A percentile compares a stretch with the other conserved stretches of the same genome.
These are phyloP conservation scores for Plasmodium berghei DNA, from an alignment of 169 alveolate genomes.

Conservation along the genomic window DNA sequence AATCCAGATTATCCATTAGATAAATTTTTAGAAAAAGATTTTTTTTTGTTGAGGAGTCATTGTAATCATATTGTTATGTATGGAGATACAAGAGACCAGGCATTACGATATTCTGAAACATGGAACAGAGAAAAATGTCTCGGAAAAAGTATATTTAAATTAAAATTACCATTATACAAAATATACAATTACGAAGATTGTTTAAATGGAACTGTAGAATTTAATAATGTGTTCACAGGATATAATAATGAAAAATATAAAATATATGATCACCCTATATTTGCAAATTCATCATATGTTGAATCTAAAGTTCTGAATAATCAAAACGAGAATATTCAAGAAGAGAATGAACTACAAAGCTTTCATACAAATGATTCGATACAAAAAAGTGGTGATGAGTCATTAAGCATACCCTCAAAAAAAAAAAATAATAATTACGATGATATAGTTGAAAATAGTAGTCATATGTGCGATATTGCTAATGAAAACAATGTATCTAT, in stretches of 20 bases:
- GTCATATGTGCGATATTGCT: background rate
- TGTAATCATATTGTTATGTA: slow-evolving; percentile 90
- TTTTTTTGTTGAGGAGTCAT: slow-evolving; percentile 86
- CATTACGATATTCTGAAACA: slow-evolving; percentile 81
- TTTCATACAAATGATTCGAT: background rate
- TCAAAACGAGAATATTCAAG: background rate
- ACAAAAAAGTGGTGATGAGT: background rate
- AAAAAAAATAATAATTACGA: too few relatives aligned
- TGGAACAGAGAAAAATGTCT: slow-evolving; percentile 82
- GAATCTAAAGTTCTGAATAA: slow-evolving; percentile 19
- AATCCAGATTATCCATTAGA: slow-evolving; percentile 89
- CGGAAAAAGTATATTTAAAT: slow-evolving; percentile 83
- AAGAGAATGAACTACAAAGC: background rate
- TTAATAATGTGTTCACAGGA: slow-evolving; percentile 18
- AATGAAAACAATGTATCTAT: background rate
- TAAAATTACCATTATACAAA: slow-evolving; percentile 77
- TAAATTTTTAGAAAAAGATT: slow-evolving; percentile 85
- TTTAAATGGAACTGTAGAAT: slow-evolving; percentile 29
- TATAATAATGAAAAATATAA: slow-evolving; percentile 42
- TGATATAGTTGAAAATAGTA: background rate
- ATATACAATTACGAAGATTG: slow-evolving; percentile 63
- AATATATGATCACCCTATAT: slow-evolving; percentile 60
- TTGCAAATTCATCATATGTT: slow-evolving; percentile 54
- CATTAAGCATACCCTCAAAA: background rate
- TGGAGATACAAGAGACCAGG: slow-evolving; percentile 88